These are phyloP conservation scores for Atkinsonella hypoxylon DNA, from an alignment of 2,329 filamentous ascomycete genomes.

Conservation along the genomic window DNA sequence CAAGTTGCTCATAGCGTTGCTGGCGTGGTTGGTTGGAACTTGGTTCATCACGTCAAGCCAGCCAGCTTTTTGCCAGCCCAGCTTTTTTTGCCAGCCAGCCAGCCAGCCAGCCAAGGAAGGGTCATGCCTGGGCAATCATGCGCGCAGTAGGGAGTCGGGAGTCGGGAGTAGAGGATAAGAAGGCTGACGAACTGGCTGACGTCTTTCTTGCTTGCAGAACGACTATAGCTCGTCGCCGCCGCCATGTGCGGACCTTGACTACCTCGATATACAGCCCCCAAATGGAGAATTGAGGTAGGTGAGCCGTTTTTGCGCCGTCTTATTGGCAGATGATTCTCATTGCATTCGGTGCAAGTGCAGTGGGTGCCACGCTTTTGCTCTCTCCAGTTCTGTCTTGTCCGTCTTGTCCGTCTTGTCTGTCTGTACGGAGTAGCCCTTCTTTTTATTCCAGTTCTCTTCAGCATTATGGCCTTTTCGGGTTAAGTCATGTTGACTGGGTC, in stretches of 20 bases:
- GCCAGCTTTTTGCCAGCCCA: too few relatives aligned
- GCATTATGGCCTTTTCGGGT: constrained; percentile 1
- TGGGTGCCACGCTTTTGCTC: constrained; percentile 6
- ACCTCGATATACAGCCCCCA: constrained; percentile 38
- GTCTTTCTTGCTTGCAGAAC: constrained; percentile 24
- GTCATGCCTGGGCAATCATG: too few relatives aligned
- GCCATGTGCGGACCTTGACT: constrained; percentile 34
- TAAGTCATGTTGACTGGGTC: not conserved
- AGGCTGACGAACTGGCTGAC: constrained; percentile 11
- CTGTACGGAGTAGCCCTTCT: not conserved
- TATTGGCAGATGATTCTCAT: constrained; percentile 12
- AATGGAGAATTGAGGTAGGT: constrained; percentile 44
- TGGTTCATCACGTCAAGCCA: constrained; percentile 1
- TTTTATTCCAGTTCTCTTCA: not conserved
- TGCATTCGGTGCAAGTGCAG: constrained; percentile 4
- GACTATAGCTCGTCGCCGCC: constrained; percentile 44
- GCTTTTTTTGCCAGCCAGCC: too few relatives aligned
- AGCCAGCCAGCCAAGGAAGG: too few relatives aligned
- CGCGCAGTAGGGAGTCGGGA: too few relatives aligned
- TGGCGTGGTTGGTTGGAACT: constrained; percentile 5
- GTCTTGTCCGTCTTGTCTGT: too few relatives aligned
- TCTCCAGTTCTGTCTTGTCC: not conserved
- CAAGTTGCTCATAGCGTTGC: constrained; percentile 1
- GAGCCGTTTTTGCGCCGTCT: constrained; percentile 4
- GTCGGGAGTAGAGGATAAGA: too few relatives aligned